Conservation (phyloP, 495 filamentous ascomycete genomes). For the Aspergillus conjunctus region DNA sequence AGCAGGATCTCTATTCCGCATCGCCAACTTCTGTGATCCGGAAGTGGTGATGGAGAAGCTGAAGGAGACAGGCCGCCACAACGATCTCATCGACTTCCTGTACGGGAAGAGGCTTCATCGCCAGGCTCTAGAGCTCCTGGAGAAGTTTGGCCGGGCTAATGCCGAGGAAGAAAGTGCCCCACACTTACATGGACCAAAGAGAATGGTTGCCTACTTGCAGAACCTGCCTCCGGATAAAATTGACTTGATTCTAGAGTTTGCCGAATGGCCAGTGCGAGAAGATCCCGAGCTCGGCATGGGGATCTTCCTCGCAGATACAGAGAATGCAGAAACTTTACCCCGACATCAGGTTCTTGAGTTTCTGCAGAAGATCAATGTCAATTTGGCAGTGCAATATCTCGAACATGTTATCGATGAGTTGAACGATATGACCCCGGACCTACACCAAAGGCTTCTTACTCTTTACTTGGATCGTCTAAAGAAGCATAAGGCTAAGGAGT, state of each 20-base stretch:
- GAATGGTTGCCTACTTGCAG: conserved; percentile 89
- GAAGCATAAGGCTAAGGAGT: conserved; percentile 35
- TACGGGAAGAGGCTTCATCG: conserved; percentile 93
- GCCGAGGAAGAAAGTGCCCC: conserved; percentile 54
- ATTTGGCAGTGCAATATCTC: conserved; percentile 78
- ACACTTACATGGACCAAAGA: conserved; percentile 75
- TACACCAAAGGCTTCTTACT: conserved; percentile 81
- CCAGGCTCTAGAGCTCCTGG: conserved; percentile 79
- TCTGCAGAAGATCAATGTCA: conserved; percentile 64
- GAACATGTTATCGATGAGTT: conserved; percentile 90
- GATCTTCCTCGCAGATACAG: conserved; percentile 88
- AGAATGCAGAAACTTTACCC: conserved; percentile 90
- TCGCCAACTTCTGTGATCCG: conserved; percentile 96
- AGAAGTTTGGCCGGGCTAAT: conserved; percentile 77
- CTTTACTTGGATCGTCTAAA: conserved; percentile 71
- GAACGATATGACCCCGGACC: conserved; percentile 78
- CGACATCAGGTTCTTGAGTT: conserved; percentile 74
- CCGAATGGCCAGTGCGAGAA: conserved; percentile 77
- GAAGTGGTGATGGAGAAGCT: conserved; percentile 92
- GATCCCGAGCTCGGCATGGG: conserved; percentile 88
- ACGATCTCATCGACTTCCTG: conserved; percentile 94
- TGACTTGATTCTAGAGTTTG: conserved; percentile 88
- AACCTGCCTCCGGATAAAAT: conserved; percentile 83
- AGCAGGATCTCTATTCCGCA: conserved; percentile 87
- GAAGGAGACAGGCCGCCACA: conserved; percentile 84